phyloP scores from a whole-genome alignment of 2,329 filamentous ascomycete genomes.

The Fusarium devonianum region DNA sequence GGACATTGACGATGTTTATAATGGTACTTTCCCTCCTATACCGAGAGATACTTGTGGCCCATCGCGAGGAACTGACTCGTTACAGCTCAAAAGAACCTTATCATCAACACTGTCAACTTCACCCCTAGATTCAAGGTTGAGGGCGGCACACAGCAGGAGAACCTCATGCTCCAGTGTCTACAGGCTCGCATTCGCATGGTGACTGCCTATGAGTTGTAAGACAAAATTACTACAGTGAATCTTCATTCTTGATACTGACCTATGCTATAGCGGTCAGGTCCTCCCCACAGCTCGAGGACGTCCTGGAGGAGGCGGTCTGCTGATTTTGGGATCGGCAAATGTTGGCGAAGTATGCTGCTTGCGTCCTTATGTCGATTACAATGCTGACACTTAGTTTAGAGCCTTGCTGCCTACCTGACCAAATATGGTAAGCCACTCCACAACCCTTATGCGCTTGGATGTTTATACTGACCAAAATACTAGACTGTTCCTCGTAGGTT shows the following conservation, averaged over 20 bases:
- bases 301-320: conserved; percentile 36
- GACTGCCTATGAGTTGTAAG: conserved; percentile 38
- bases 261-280: too few species aligned
- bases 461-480: conserved; percentile 36
- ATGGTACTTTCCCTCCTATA: too few species aligned
- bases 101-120: too few species aligned
- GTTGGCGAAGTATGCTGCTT: conserved; percentile 38
- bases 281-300: conserved; percentile 32
- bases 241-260: too few species aligned
- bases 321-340: conserved; percentile 42
- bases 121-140: neutral
- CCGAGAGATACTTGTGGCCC: too few species aligned
- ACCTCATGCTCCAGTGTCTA: conserved; percentile 57
- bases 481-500: conserved; percentile 48
- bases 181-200: conserved; percentile 28
- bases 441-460: too few species aligned
- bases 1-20: conserved; percentile 74
- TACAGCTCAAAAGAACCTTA: conserved; percentile 62
- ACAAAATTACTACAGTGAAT: neutral
- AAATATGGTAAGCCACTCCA: too few species aligned
- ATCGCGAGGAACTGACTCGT: too few species aligned
- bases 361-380: accelerated
- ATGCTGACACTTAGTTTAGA: neutral
- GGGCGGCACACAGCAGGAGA: conserved; percentile 61
- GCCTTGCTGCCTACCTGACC: conserved; percentile 9